Percentiles rank a stretch among this genome's conserved stretches.
Evolutionary conservation across 495 filamentous ascomycete species (phyloP).

Genomic region (Tuber brumale): DNA sequence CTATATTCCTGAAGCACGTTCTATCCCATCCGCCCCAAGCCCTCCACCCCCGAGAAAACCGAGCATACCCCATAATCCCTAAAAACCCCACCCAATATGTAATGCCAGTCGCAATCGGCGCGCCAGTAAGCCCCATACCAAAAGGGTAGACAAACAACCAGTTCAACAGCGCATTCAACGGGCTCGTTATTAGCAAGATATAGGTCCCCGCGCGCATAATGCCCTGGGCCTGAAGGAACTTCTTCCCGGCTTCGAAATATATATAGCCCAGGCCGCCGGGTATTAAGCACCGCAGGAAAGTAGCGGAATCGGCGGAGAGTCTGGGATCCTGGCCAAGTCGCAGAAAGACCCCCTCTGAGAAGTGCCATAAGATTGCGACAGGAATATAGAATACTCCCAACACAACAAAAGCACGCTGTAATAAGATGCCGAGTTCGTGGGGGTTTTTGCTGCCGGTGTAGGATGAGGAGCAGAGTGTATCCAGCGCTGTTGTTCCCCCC

Average conservation of each 20-base stretch:
- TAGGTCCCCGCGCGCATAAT: slow-evolving; percentile 87
- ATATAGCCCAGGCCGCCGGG: slow-evolving; percentile 85
- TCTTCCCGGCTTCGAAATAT: slow-evolving; percentile 88
- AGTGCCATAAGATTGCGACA: slow-evolving; percentile 68
- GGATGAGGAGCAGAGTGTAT: slow-evolving; percentile 78
- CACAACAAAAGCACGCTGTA: slow-evolving; percentile 74
- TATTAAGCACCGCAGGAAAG: slow-evolving; percentile 69
- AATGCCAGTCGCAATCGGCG: slow-evolving; percentile 74
- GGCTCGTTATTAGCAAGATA: slow-evolving; percentile 75
- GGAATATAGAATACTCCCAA: slow-evolving; percentile 69
- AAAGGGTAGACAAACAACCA: slow-evolving; percentile 73
- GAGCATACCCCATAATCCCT: slow-evolving; percentile 67
- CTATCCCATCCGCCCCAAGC: slow-evolving; percentile 80
- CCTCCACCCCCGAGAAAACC: slow-evolving; percentile 63
- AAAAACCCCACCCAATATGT: slow-evolving; percentile 83
- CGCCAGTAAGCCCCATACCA: slow-evolving; percentile 65
- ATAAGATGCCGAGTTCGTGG: slow-evolving; percentile 71
- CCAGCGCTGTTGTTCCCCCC: slow-evolving; percentile 85
- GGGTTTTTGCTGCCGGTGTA: slow-evolving; percentile 74
- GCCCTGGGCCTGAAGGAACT: slow-evolving; percentile 85
- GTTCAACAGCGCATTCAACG: slow-evolving; percentile 68
- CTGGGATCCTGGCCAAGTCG: slow-evolving; percentile 71
- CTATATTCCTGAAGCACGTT: slow-evolving; percentile 57
- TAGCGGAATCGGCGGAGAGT: slow-evolving; percentile 66
- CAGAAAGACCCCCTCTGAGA: slow-evolving; percentile 68